Percentiles rank a stretch among this genome's conserved stretches.
phyloP scores from a whole-genome alignment of 164 flowering plant genomes.

The Berberis vulgaris region DNA sequence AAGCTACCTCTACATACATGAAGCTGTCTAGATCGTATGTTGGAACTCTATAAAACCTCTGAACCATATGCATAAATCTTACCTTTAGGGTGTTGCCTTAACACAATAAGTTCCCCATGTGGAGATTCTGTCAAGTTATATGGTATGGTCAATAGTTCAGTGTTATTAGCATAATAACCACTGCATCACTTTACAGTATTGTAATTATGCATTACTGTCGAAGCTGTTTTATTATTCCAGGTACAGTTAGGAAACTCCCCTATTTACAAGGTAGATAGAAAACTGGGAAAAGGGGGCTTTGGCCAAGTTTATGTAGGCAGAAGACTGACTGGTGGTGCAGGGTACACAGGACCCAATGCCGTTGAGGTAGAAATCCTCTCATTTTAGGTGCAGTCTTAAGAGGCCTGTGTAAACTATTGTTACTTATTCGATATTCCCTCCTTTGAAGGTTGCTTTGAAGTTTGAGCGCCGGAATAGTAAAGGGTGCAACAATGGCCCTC shows the following conservation, averaged over 20 bases:
- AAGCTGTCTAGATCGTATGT: too few species aligned
- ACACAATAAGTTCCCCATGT: neutral
- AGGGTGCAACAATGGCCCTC: slow-evolving; percentile 50
- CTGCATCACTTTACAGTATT: neutral
- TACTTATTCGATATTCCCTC: neutral
- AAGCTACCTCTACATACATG: too few species aligned
- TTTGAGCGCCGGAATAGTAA: slow-evolving; percentile 46
- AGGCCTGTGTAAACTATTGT: neutral
- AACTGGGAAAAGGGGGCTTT: slow-evolving; percentile 60
- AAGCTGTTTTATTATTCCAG: slow-evolving; percentile 16
- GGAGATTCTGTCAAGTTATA: neutral
- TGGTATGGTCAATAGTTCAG: neutral
- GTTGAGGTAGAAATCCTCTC: slow-evolving; percentile 25
- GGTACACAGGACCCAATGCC: slow-evolving; percentile 36
- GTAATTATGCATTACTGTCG: neutral
- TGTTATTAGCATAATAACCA: neutral
- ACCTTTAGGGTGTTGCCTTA: neutral
- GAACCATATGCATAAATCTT: too few species aligned
- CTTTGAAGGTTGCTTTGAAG: slow-evolving; percentile 46
- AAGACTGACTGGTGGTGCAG: slow-evolving; percentile 33
- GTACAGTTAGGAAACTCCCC: slow-evolving; percentile 49
- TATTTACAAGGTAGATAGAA: slow-evolving; percentile 36
- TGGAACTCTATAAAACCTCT: too few species aligned
- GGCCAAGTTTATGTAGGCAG: slow-evolving; percentile 58
- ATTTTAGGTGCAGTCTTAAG: neutral